Base-by-base conservation (phyloP, 345 rosid genomes). In the Aethionema arabicum region DNA sequence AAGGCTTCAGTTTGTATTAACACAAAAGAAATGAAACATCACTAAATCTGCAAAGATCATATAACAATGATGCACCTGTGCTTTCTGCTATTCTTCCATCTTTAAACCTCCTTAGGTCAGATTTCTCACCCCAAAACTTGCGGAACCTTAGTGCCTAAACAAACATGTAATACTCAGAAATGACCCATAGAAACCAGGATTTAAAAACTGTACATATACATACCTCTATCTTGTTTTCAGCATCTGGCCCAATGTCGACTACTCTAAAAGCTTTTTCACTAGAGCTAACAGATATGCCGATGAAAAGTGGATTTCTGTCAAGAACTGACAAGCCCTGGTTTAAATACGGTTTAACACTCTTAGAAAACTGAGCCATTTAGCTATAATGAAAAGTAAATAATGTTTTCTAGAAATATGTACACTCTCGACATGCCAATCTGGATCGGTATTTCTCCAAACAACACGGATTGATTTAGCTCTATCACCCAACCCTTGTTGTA, bases 71-170 rank as follows among this genome's bases (percentile, higher is more conserved):
- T 73, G 68, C 62, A 84, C 91, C 86, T 63, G 83, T 77, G 75
- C 95, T 84, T 81, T 87, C 95, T 14, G 88, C 88, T 72, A 87
- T 87, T 71, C 50, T 79, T 14, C 95, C 91, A 81, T 87, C 95
- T 70, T 80, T 82, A 69, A 85, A 85, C 76, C 86, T 78, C 32
- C 91, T 76, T 46, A 85, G 85, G 63, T 87, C 95, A 35, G 95
- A 81, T 65, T 77, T 87, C 65, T 83, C 85, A 15, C 88, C 95
- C 95, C 87, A 85, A 62, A 87, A 87, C 62, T 74, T 80, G 27
- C 80, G 74, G 77, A 79, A 87, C 67, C 60, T 70, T 33, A 76
- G 76, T 60, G 87, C 82, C 91, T 87, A 55, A 32, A 9, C 55
- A 13, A 71, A 55, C 13, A 55, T 7, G 37, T n/a, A 13, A 41